Evolutionary conservation across 208 protist genomes (phyloP), one percentile per base, ranked within the genome.

Genomic region (Leishmania guyanensis): DNA sequence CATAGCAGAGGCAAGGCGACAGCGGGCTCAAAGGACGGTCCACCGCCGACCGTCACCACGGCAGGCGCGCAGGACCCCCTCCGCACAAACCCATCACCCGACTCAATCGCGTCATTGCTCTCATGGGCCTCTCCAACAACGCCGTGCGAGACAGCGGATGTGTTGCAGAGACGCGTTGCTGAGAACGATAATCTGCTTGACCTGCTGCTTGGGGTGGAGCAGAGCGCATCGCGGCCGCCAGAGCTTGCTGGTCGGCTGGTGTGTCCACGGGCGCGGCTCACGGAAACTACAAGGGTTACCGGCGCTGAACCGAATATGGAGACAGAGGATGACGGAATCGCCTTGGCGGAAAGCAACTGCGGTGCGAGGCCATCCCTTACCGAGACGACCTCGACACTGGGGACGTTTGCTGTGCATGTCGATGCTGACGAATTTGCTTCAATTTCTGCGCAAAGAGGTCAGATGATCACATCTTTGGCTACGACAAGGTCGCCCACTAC

Each of bases 151-250:
- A 33, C 54, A 51, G 14, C 58, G 58, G 74, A 60, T 71, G 66
- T 58, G 76, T 43, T 87, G 75, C 79, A 51, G 1, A 80, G 83
- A 14, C 86, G 86, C 17, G 84, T 88, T 43, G 43, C 39, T 12
- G 86, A 90, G 29, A 88, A 87, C 48, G 86, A 87, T 50, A 74
- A 84, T 39, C 58, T 90, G 48, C 81, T 90, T 20, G 77, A 58
- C 48, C 50, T 81, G 69, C 73, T 90, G 36, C 84, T 90, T 5
- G 75, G 66, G 16, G 75, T 6, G 39, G 64, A 17, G 36, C 36
- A 58, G 54, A 65, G 46, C 53, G 46, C 46, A 73, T 33, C 39
- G 46, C 68, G 43, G 36, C 26, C 68, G 46, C 26, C 46, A 6
- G 43, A 29, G 68, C 16, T 53, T 36, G 5, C 68, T 50, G 68